Evolutionary conservation across 1,139 yeast species (phyloP).

Genomic region (Geotrichum europaeum): DNA sequence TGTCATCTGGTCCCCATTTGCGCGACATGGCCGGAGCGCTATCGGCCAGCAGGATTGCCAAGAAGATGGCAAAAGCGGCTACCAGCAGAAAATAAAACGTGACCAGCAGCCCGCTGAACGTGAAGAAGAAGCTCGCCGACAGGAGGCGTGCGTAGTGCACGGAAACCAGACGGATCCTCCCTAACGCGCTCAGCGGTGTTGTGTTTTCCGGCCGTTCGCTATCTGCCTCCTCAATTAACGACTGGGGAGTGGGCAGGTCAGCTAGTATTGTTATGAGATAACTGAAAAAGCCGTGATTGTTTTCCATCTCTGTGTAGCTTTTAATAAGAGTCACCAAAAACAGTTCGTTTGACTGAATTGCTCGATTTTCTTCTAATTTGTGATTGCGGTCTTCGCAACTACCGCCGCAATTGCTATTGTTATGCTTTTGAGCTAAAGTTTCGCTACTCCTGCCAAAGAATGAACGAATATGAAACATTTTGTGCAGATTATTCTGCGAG

Average conservation of each 20-base stretch:
- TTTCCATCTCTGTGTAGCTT: conserved; percentile 13
- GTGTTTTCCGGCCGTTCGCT: neutral
- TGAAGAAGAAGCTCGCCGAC: conserved; percentile 2
- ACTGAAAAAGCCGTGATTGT: conserved; percentile 17
- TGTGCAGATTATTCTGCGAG: neutral
- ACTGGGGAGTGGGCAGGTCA: conserved; percentile 13
- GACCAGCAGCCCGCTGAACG: conserved; percentile 20
- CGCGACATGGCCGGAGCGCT: conserved; percentile 21
- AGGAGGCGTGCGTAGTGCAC: conserved; percentile 15
- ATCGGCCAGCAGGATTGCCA: conserved; percentile 18
- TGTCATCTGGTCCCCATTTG: conserved; percentile 19
- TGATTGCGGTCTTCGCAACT: neutral
- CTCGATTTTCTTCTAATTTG: neutral
- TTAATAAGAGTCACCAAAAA: conserved; percentile 2
- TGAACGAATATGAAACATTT: neutral
- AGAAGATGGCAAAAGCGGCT: conserved; percentile 17
- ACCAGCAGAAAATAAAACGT: conserved; percentile 20
- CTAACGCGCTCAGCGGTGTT: neutral
- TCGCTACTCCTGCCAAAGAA: neutral
- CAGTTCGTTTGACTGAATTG: neutral
- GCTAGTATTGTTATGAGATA: conserved; percentile 15
- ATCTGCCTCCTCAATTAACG: neutral
- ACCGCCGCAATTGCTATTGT: neutral
- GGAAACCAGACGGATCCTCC: neutral
- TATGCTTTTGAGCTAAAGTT: neutral